Conservation (phyloP, 2,329 filamentous ascomycete species). For the Hawksworthiomyces lignivorus region DNA sequence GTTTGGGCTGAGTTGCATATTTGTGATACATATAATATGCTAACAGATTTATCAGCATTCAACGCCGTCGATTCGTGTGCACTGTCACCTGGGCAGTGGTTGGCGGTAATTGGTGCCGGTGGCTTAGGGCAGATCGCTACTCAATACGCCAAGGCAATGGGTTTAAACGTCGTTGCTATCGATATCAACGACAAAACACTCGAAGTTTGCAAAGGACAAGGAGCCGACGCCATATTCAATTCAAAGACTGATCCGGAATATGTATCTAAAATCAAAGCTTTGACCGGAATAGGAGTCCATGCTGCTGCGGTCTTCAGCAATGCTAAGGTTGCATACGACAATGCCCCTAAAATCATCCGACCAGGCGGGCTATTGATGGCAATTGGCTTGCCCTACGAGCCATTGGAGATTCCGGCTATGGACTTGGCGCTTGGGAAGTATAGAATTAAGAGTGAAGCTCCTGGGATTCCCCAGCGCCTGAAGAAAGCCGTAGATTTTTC, state of each 20-base stretch:
- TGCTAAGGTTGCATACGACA: constrained; percentile 27
- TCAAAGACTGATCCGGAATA: constrained; percentile 29
- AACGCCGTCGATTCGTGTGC: constrained; percentile 26
- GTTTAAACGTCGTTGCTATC: constrained; percentile 31
- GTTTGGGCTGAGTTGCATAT: no score
- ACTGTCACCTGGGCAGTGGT: constrained; percentile 26
- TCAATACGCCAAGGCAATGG: constrained; percentile 36
- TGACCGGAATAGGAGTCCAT: constrained; percentile 31
- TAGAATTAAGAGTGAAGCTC: constrained; percentile 32
- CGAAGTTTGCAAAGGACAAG: constrained; percentile 25
- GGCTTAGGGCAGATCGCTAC: constrained; percentile 36
- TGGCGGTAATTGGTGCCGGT: constrained; percentile 33
- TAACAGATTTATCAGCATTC: no score
- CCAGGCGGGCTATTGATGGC: constrained; percentile 32
- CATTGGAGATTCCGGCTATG: constrained; percentile 28
- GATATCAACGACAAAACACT: constrained; percentile 34
- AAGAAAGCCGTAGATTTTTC: constrained; percentile 33
- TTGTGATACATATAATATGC: no score
- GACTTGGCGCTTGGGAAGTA: constrained; percentile 31
- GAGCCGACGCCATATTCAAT: constrained; percentile 36
- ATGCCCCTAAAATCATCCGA: constrained; percentile 26
- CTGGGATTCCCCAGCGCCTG: constrained; percentile 32
- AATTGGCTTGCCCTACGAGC: constrained; percentile 30
- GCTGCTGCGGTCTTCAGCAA: constrained; percentile 33
- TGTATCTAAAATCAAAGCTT: constrained; percentile 29